Evolutionary conservation across 352 stramenopile genomes (phyloP).

Genomic region (Phytophthora pseudosyringae): DNA sequence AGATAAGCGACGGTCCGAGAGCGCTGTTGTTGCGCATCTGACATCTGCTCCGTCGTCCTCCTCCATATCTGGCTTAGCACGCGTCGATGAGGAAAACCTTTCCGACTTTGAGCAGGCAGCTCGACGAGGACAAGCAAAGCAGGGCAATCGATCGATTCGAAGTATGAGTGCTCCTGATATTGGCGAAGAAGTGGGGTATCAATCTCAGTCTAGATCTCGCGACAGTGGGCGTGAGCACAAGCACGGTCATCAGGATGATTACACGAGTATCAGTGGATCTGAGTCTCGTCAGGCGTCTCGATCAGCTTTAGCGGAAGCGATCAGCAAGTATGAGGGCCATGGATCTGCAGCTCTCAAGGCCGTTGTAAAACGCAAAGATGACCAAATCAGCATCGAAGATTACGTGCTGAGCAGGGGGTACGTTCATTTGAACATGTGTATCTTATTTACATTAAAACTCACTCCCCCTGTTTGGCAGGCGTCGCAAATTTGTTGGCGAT

Average conservation of each 20-base stretch:
- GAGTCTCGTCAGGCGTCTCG: conserved; percentile 38
- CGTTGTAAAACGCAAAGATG: conserved; percentile 59
- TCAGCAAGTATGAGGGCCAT: conserved; percentile 40
- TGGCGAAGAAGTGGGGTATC: conserved; percentile 57
- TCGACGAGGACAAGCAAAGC: conserved; percentile 32
- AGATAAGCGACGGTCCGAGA: conserved; percentile 57
- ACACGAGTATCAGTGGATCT: conserved; percentile 40
- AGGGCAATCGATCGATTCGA: conserved; percentile 47
- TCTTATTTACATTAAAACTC: not conserved
- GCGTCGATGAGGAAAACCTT: conserved; percentile 61
- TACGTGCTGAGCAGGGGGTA: conserved; percentile 59
- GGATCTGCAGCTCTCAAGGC: conserved; percentile 35
- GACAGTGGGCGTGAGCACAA: conserved; percentile 50
- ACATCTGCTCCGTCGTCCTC: conserved; percentile 51
- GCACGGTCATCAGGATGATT: conserved; percentile 34
- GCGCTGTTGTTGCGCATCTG: conserved; percentile 50
- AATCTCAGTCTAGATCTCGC: conserved; percentile 26
- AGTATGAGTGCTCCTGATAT: conserved; percentile 86
- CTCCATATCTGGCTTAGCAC: conserved; percentile 43
- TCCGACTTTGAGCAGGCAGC: conserved; percentile 38
- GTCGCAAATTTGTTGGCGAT: conserved; percentile 73
- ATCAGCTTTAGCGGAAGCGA: conserved; percentile 35
- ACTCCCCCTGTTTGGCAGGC: conserved; percentile 27
- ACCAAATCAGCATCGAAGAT: conserved; percentile 67
- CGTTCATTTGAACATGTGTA: not conserved